Evolutionary conservation across 2,329 filamentous ascomycete genomes (phyloP), one percentile per base, ranked within the genome.

Genomic region (Plenodomus tracheiphilus): DNA sequence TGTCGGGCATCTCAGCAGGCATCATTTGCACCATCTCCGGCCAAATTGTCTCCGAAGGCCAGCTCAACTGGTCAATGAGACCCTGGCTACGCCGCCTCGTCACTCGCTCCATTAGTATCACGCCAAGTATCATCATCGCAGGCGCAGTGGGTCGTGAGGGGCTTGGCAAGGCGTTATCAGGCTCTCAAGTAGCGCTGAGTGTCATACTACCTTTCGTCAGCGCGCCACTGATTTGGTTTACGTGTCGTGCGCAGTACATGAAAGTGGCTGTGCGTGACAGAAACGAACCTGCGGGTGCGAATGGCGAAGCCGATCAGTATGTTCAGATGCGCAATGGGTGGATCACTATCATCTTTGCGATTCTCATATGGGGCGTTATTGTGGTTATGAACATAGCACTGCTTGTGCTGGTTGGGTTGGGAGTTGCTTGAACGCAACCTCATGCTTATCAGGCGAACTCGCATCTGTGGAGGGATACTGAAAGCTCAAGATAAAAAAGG

Each of bases 11-110:
- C 11, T 89, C 86, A 0, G 91, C 91, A 0, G 91, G 91, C 5
- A 89, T 96, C 30, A 87, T 95, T 2, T 95, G 91, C 74, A 96
- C 91, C 1, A 94, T 96, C 59, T 83, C 91, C 0, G 91, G 91
- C 0, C 91, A 96, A 70, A 94, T 96, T 85, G 87, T 96, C 18
- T 86, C 85, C 54, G 91, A 95, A 69, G 91, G 91, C 6, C 89
- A 91, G 52, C 71, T 96, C 38, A 83, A 84, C 39, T 91, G 89
- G 88, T 83, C 75, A 4, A 72, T 92, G 25, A 79, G 79, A 52
- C 91, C 91, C 0, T 96, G 91, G 91, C 64, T 92, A 9, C 85
- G 91, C 2, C 81, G 91, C 10, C 79, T 95, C 3, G 72, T 93
- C 41, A 95, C 91, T 0, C 82, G 91, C 20, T 83, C 81, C 41